These are phyloP conservation scores for Paracamarosporium sp. DNA, from an alignment of 2,329 filamentous ascomycete species.

Conservation along the genomic window DNA sequence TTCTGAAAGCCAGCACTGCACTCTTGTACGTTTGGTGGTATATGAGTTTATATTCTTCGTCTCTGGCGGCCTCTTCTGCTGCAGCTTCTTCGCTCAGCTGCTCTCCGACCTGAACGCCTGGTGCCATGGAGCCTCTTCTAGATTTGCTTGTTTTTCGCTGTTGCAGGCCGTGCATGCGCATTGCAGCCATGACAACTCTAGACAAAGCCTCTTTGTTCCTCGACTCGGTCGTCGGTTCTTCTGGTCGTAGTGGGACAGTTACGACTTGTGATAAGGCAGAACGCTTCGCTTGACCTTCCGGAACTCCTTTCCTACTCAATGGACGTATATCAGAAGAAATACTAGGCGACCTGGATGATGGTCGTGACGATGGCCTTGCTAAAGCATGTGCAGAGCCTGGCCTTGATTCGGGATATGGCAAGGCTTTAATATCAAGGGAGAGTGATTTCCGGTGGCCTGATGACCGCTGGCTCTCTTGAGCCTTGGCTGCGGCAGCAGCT, in stretches of 20 bases:
- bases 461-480: slow-evolving; percentile 29
- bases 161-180: slow-evolving; percentile 59
- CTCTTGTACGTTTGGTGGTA: slow-evolving; percentile 61
- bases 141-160: slow-evolving; percentile 49
- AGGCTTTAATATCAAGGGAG: slow-evolving; percentile 34
- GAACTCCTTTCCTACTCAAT: slow-evolving; percentile 35
- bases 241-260: slow-evolving; percentile 35
- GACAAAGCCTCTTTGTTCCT: slow-evolving; percentile 59
- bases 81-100: slow-evolving; percentile 20
- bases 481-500: slow-evolving; percentile 49
- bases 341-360: slow-evolving; percentile 40
- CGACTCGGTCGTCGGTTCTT: slow-evolving; percentile 44
- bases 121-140: slow-evolving; percentile 29
- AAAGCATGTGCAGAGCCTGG: slow-evolving; percentile 31
- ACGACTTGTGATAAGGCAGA: slow-evolving; percentile 43
- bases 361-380: slow-evolving; percentile 30
- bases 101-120: slow-evolving; percentile 21
- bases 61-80: slow-evolving; percentile 44
- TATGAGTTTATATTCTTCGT: slow-evolving; percentile 60
- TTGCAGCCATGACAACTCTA: slow-evolving; percentile 59
- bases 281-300: slow-evolving; percentile 33
- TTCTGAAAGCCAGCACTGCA: slow-evolving; percentile 55
- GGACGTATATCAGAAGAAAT: slow-evolving; percentile 40
- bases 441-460: slow-evolving; percentile 42
- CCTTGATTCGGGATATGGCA: slow-evolving; percentile 27